Evolutionary conservation across 768 basidiomycete species (phyloP), one percentile per base, ranked within the genome.

Genomic region (Lepiota brunneoincarnata): DNA sequence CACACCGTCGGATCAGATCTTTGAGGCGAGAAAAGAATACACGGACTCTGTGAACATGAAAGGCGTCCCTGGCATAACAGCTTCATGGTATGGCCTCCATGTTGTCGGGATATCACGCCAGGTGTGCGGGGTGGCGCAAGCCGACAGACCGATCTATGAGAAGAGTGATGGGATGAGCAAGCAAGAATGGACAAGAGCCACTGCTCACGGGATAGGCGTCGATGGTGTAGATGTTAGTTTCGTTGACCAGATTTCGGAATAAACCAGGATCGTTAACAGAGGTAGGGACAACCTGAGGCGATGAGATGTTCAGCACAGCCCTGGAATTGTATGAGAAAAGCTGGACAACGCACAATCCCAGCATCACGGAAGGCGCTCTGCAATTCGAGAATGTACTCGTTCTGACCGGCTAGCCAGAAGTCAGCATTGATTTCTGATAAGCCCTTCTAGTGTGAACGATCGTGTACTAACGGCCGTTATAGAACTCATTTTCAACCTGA

Each of bases 31-130:
- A 26, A 26, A 44, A 2, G n/a, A 10, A 44, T 44, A 44, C 3
- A 44, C 43, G 21, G 3, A 44, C 43, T 44, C 43, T 26, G 43
- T 44, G 43, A 44, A 44, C 43, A 44, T 44, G 10, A 44, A 44
- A 12, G 43, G 43, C 10, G 43, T 44, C 11, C 17, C 43, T 10
- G 43, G 43, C 43, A 44, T 44, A 12, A 44, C 43, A 44, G 43
- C 10, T 44, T 44, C 43, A 12, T 44, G 43, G 43, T 44, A 44
- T 3, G 43, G 23, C n/a, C 43, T 2, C 43, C 43, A 44, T 23
- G 43, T 44, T 26, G 43, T 44, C 24, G 43, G 43, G 23, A 44
- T 44, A 12, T 44, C 43, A 26, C 43, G 43, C 43, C 43, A 44
- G 43, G 23, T 26, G 43, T 24, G 43, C 21, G 43, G 43, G 24